Evolutionary conservation across 1,284 basidiomycete genomes (phyloP), one percentile per base, ranked within the genome.

Genomic region (Garcileccinum viscosum): DNA sequence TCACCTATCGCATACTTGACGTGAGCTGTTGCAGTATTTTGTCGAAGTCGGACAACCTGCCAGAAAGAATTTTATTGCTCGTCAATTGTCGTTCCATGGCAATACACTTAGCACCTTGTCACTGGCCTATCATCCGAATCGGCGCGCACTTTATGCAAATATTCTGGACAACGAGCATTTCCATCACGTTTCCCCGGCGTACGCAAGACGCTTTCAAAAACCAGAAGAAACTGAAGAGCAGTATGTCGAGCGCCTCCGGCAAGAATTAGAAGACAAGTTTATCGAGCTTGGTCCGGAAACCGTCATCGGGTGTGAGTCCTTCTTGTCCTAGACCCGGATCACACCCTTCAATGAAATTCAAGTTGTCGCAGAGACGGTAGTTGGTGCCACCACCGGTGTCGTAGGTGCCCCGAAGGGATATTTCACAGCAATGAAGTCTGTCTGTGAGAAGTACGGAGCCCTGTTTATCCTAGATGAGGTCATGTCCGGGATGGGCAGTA

Each of bases 391-490:
- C 0, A 90, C 91, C 1, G 95, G 95, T 35, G 90, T 87, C 27
- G 83, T 93, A 5, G 79, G 90, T 42, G 89, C 93, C 12, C 93
- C 93, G 2, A 92, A 90, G 74, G 93, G 93, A 4, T 94, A 95
- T 75, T 92, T 94, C 76, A 88, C 88, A 78, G 93, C 92, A 5
- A 94, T 96, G 88, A 94, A 93, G 75, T 88, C 88, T 9, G 92
- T 96, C n/a, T 95, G 95, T 75, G 88, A 94, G 65, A 93, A 93
- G 76, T 92, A 95, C 72, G 95, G 93, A 7, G 93, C 92, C 1
- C 81, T 96, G n/a, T 90, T 96, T 78, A 93, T 95, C 60, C 86
- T 95, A 56, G 95, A 96, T 76, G 95, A 96, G 81, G 88, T 92
- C 70, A 93, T 93, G 95, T 91, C 91, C 75, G 94, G 94, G 38